Evolutionary conservation across 495 filamentous ascomycete species (phyloP).

Genomic region (Patellaria atrata): DNA sequence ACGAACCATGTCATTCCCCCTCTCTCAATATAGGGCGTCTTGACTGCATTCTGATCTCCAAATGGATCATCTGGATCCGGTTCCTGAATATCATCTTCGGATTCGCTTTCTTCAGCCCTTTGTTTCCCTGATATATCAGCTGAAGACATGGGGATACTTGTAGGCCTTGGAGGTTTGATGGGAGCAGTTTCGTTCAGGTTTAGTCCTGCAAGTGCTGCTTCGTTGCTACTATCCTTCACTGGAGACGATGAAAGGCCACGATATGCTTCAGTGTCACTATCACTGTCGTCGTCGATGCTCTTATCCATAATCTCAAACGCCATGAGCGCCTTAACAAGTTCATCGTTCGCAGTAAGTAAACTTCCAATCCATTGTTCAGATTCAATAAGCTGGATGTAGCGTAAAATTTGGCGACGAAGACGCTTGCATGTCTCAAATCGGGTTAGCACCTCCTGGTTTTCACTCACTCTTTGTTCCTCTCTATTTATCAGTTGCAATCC

Average conservation of each 20-base stretch:
- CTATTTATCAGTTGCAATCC: slow-evolving; percentile 81
- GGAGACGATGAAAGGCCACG: background rate
- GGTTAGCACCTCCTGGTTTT: slow-evolving; percentile 58
- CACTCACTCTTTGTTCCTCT: slow-evolving; percentile 73
- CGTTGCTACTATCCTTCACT: slow-evolving; percentile 4
- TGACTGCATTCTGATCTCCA: slow-evolving; percentile 59
- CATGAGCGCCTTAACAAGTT: slow-evolving; percentile 77
- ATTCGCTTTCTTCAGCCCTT: slow-evolving; percentile 30
- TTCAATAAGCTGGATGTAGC: slow-evolving; percentile 50
- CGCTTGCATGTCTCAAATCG: slow-evolving; percentile 78
- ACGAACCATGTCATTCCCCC: slow-evolving; percentile 40
- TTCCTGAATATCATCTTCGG: slow-evolving; percentile 17
- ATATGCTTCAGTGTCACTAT: slow-evolving; percentile 54
- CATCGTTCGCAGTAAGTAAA: slow-evolving; percentile 33
- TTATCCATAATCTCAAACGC: slow-evolving; percentile 90
- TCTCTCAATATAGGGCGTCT: slow-evolving; percentile 41
- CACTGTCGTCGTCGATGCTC: slow-evolving; percentile 90
- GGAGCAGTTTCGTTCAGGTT: slow-evolving; percentile 20
- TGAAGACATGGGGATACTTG: slow-evolving; percentile 27
- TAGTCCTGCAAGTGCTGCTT: slow-evolving; percentile 22
- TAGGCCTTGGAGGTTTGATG: slow-evolving; percentile 25
- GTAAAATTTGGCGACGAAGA: slow-evolving; percentile 66
- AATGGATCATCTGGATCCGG: slow-evolving; percentile 53
- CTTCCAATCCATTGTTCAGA: slow-evolving; percentile 34
- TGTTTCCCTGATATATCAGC: slow-evolving; percentile 31